phyloP scores from a whole-genome alignment of 2,329 filamentous ascomycete species.

The Penicillium sp. region DNA sequence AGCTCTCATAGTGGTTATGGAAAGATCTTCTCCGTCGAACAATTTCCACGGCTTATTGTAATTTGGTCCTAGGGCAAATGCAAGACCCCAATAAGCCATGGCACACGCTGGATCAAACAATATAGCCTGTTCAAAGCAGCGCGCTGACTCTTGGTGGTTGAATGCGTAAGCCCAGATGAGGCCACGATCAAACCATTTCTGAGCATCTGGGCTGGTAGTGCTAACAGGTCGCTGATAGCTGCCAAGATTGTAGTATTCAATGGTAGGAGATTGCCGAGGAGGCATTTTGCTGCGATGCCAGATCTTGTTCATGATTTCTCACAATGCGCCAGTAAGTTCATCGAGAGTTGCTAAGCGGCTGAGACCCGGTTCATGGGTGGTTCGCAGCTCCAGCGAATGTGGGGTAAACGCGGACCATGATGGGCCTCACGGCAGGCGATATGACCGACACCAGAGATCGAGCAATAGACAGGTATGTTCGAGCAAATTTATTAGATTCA shows the following conservation, averaged over 20 bases:
- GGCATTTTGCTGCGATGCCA: constrained; percentile 15
- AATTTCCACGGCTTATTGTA: constrained; percentile 77
- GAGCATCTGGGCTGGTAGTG: constrained; percentile 36
- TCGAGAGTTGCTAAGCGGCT: not conserved
- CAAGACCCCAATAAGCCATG: constrained; percentile 46
- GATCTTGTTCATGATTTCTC: not conserved
- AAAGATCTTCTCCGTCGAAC: constrained; percentile 66
- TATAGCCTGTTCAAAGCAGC: constrained; percentile 41
- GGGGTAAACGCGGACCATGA: not conserved
- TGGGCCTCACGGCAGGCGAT: not conserved
- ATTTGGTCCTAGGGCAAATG: constrained; percentile 73
- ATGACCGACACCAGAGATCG: not conserved
- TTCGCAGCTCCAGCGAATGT: not conserved
- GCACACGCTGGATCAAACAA: constrained; percentile 38
- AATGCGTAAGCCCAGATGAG: constrained; percentile 46
- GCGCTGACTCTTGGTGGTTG: constrained; percentile 43
- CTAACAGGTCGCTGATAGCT: constrained; percentile 41
- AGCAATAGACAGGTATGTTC: too few species aligned
- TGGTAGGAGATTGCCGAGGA: not conserved
- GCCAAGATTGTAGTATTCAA: constrained; percentile 41
- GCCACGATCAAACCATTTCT: constrained; percentile 45
- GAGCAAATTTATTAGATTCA: not conserved
- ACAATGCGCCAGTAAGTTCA: not conserved
- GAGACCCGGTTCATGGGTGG: not conserved
- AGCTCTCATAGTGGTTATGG: constrained; percentile 41